Evolutionary conservation across 1,139 yeast genomes (phyloP).

Genomic region (Yamadazyma spencermartinsiae): DNA sequence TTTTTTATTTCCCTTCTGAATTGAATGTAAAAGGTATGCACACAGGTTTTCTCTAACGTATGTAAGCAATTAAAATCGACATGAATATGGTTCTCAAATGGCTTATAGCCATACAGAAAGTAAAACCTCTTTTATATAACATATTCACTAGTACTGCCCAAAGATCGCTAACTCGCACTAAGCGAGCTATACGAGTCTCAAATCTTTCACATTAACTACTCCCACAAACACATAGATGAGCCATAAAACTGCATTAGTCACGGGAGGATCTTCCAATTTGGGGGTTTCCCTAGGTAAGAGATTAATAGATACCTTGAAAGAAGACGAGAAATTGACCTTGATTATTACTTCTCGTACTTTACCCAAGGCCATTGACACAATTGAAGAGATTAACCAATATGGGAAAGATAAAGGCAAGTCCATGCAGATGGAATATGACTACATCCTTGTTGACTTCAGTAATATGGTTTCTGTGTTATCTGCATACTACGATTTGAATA

Average conservation of each 20-base stretch:
- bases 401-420: constrained; percentile 39
- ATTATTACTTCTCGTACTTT: constrained; percentile 88
- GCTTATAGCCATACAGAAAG: too few species aligned
- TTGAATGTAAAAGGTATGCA: too few species aligned
- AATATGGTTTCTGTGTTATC: constrained; percentile 81
- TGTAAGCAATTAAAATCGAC: too few species aligned
- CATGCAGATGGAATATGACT: constrained; percentile 78
- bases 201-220: too few species aligned
- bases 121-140: too few species aligned
- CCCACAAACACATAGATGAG: too few species aligned
- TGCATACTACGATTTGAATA: constrained; percentile 69
- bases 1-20: constrained; percentile 15
- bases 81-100: too few species aligned
- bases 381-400: constrained; percentile 56
- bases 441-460: constrained; percentile 82
- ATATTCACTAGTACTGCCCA: too few species aligned
- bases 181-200: too few species aligned
- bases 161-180: too few species aligned
- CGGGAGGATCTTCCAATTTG: constrained; percentile 63
- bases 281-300: constrained; percentile 86
- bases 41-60: too few species aligned
- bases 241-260: constrained; percentile 40
- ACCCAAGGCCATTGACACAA: constrained; percentile 79
- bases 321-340: constrained; percentile 60
- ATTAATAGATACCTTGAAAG: constrained; percentile 59